Base-by-base conservation (phyloP, 148 eudicot species). In the Polygonum aviculare region DNA sequence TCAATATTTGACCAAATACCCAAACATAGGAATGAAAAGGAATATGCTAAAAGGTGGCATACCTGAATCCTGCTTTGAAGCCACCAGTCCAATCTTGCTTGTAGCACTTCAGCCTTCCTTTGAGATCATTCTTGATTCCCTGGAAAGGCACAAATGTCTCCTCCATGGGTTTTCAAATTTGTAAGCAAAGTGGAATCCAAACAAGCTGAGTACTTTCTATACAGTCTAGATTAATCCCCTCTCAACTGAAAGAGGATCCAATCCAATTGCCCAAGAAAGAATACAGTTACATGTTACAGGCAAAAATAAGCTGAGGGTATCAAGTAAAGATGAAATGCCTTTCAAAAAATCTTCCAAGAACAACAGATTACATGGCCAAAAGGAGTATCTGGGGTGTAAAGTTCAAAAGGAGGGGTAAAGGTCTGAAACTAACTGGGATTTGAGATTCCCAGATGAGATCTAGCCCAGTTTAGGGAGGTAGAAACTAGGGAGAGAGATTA, bases 1-100 rank as follows among this genome's bases (percentile, higher is more conserved):
- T 36, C 12, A 12, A 33, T 36, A 55, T 75, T 33, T 33, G 39
- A 36, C 45, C 48, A 75, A 39, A 50, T 40, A 71, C 18, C 15
- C 50, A 71, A 40, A 40, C 1, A 18, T n/a, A 50, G 33, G 50
- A 40, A 71, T 31, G 33, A 52, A 54, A 65, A 39, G 69, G 2
- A 35, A 79, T 22, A 79, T n/a, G 15, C 57, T n/a, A 22, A 51
- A 74, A 21, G 18, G 47, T 18, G 57, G 7, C 65, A 72, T 76
- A 91, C 97, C 97, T 89, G 91, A 89, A 88, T 69, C 97, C 95
- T 55, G 97, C 95, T 77, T 80, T 86, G 76, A 90, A 62, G 40
- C 98, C 98, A 77, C 98, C 78, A 78, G 88, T 84, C 98, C 98
- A 93, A 48, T 93, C 98, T 79, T 93, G 96, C 87, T 90, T 93